These are phyloP conservation scores for Podaxis sp. DNA, from an alignment of 768 basidiomycete genomes.

Conservation along the genomic window DNA sequence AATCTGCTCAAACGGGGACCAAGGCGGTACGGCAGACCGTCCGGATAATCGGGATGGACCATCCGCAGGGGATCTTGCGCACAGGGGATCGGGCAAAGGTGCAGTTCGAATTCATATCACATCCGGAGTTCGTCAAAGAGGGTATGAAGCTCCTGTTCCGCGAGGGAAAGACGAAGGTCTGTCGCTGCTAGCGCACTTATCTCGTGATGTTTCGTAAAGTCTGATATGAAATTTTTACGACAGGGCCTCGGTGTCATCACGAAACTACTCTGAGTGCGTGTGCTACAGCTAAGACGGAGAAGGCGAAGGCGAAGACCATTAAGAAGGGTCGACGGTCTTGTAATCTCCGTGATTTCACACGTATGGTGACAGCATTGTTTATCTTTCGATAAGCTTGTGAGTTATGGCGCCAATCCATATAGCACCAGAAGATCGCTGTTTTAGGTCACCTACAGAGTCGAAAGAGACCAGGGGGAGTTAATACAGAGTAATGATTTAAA, in stretches of 20 bases:
- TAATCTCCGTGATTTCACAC: background rate
- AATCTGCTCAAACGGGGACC: constrained; percentile 12
- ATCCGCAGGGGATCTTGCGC: constrained; percentile 83
- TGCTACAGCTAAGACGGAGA: background rate
- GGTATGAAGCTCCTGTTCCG: constrained; percentile 93
- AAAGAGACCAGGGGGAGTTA: background rate
- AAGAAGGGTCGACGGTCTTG: background rate
- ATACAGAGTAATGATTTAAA: background rate
- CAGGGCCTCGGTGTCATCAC: constrained; percentile 82
- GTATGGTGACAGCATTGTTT: background rate
- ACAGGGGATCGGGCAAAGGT: constrained; percentile 96
- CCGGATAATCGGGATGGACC: constrained; percentile 86
- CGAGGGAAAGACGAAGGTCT: constrained; percentile 93
- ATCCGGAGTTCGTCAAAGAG: constrained; percentile 88
- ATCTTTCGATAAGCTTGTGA: background rate
- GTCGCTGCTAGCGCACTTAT: constrained; percentile 16
- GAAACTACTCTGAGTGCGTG: constrained; percentile 38
- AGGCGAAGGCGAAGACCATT: background rate
- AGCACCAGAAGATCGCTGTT: background rate
- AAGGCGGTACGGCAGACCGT: constrained; percentile 92
- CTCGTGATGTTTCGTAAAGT: background rate
- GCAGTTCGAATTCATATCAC: constrained; percentile 92
- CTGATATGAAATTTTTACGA: constrained; percentile 10
- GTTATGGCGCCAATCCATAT: background rate
- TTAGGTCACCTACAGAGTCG: background rate